phyloP scores from a whole-genome alignment of 1,139 yeast species.

The Saccharomyces hybrid region DNA sequence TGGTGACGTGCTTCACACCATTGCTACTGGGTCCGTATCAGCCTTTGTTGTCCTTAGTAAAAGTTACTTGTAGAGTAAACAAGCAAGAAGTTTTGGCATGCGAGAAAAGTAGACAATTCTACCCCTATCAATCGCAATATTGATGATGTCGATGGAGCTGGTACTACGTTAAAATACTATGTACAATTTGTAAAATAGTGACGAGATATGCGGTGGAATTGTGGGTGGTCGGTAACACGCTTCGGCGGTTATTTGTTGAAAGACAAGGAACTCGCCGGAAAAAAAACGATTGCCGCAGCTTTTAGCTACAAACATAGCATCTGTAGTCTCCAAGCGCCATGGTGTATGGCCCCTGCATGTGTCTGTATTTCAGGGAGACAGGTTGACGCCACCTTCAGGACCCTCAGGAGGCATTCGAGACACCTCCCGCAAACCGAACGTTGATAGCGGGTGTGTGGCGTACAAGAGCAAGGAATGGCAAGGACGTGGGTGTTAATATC shows the following conservation, averaged over 20 bases:
- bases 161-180: neutral
- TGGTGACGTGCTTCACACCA: neutral
- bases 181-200: neutral
- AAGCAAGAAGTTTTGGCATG: neutral
- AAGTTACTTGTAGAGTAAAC: neutral
- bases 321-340: neutral
- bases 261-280: neutral
- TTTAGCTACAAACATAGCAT: neutral
- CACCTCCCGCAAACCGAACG: neutral
- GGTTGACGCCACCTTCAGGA: neutral
- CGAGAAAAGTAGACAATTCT: neutral
- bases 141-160: neutral
- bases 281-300: neutral
- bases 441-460: neutral
- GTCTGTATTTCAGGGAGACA: neutral
- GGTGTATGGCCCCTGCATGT: neutral
- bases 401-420: neutral
- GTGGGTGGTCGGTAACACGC: neutral
- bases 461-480: neutral
- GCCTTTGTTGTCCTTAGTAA: neutral
- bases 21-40: neutral
- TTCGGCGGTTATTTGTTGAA: neutral
- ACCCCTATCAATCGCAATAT: neutral
- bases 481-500: neutral
- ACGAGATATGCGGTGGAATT: neutral